Conservation (phyloP, 2,329 filamentous ascomycete species). For the Chaetomiaceae sp. region DNA sequence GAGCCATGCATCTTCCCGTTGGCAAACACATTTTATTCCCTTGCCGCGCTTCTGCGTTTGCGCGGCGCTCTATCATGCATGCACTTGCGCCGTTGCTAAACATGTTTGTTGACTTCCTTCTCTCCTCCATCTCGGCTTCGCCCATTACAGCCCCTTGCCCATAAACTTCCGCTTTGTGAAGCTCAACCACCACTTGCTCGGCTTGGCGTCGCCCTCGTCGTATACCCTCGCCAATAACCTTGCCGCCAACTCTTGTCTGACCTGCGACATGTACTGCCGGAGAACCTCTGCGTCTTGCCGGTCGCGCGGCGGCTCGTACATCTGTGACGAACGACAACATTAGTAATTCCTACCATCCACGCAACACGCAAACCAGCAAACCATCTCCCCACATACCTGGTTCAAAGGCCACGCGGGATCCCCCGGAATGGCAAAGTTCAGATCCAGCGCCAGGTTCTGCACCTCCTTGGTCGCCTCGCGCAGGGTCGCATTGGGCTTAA, state of each 20-base stretch:
- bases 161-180: conserved; percentile 99
- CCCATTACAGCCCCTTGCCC: conserved; percentile 74
- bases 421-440: conserved; percentile 88
- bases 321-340: conserved; percentile 44
- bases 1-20: too few relatives aligned
- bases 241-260: conserved; percentile 82
- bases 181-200: conserved; percentile 92
- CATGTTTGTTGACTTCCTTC: background rate
- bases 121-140: background rate
- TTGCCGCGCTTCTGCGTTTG: too few relatives aligned
- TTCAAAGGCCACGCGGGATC: conserved; percentile 92
- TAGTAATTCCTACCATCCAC: too few relatives aligned
- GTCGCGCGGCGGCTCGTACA: conserved; percentile 84
- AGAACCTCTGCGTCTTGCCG: conserved; percentile 85
- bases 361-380: background rate
- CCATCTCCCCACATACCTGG: conserved; percentile 51
- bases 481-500: conserved; percentile 66
- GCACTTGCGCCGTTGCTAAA: background rate
- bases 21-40: too few relatives aligned
- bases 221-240: conserved; percentile 84
- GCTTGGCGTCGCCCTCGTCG: conserved; percentile 67
- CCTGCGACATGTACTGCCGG: conserved; percentile 84
- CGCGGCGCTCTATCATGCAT: conserved; percentile 4
- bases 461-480: conserved; percentile 66
- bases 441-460: conserved; percentile 84